Conservation (phyloP, 306 rosid genomes). For the Oxytropis ochrocephala region DNA sequence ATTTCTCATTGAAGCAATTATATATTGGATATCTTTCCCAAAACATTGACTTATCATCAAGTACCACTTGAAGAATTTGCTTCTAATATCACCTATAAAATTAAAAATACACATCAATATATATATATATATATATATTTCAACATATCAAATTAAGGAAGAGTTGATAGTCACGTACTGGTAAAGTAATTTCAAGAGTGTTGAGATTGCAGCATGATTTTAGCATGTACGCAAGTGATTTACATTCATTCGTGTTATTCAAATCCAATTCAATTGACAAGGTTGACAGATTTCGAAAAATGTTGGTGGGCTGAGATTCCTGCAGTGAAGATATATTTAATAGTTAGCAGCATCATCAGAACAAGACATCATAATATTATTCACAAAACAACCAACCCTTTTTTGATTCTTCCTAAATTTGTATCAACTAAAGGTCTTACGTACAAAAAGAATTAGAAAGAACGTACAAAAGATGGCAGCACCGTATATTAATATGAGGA, state of each 20-base stretch:
- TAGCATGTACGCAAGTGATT: not conserved
- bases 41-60: not conserved
- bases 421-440: too few relatives aligned
- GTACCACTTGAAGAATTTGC: too few relatives aligned
- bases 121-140: too few relatives aligned
- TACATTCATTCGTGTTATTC: not conserved
- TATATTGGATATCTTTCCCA: not conserved
- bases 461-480: too few relatives aligned
- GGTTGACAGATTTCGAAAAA: not conserved
- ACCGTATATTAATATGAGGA: too few relatives aligned
- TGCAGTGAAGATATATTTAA: not conserved
- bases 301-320: not conserved
- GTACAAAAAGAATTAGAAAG: too few relatives aligned
- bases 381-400: too few relatives aligned
- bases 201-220: not conserved
- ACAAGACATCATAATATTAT: not conserved
- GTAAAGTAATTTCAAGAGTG: constrained; percentile 13
- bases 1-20: not conserved
- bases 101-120: not conserved
- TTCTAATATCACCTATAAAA: not conserved
- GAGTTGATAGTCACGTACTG: not conserved
- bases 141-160: not conserved
- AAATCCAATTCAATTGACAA: constrained; percentile 20
- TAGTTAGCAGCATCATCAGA: not conserved
- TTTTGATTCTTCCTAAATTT: too few relatives aligned